Evolutionary conservation across 2,329 filamentous ascomycete genomes (phyloP), one percentile per base, ranked within the genome.

Genomic region (Macrophomina tecta): DNA sequence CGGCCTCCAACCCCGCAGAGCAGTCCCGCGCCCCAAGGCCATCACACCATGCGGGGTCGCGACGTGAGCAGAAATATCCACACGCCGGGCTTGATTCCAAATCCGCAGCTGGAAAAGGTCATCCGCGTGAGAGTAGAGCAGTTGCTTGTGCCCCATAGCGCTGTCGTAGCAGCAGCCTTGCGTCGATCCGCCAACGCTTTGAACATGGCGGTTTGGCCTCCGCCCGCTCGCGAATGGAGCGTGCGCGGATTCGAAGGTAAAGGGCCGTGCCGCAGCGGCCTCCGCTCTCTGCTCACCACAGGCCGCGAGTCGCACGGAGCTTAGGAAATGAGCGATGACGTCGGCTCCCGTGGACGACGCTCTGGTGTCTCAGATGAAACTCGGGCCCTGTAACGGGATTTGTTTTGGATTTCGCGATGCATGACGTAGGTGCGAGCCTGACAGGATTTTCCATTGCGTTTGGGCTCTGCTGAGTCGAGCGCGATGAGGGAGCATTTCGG

Each of bases 311-410:
- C 45, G 58, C n/a, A 49, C 58, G 12, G 58, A 38, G 58, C 42
- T 14, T 62, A 49, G 58, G 58, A 62, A 62, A 62, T 62, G 58
- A 62, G 18, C 32, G 32, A 62, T 62, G 58, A 62, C 58, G 58
- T 62, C 45, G 58, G n/a, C 16, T 38, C 45, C 32, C 58, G 32
- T 5, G 16, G 45, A 36, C n/a, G 30, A 6, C 8, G 28, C 45
- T 46, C 56, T 2, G n/a, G 34, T 62, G 58, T 62, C 58, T 62
- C 45, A 62, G 58, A 38, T 62, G 45, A 62, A 62, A 62, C 58
- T 48, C n/a, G 58, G 28, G 40, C 30, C 58, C 42, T 62, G 45
- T 49, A 28, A 60, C 42, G 45, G 14, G 52, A 3, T 55, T 55
- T 62, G 42, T 51, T 49, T 62, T 23, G 45, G 40, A 40, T 9